These are phyloP conservation scores for Phoenix dactylifera DNA, from an alignment of 176 grass and related monocot species.

Conservation along the genomic window DNA sequence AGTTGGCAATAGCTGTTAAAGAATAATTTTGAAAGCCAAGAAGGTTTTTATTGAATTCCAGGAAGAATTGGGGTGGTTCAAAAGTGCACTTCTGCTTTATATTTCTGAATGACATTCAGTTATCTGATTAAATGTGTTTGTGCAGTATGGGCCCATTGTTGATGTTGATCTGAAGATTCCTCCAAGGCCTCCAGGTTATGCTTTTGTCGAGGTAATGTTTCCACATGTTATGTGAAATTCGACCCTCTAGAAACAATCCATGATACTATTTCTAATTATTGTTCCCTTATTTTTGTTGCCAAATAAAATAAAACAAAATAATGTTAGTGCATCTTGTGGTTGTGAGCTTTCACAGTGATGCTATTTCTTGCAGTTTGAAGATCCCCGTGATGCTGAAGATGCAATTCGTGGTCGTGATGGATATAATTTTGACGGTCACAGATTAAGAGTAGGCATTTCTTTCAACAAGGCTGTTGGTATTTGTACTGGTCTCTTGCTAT, in stretches of 20 bases:
- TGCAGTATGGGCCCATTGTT: slow-evolving; percentile 84
- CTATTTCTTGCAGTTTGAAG: slow-evolving; percentile 65
- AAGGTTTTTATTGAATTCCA: background rate
- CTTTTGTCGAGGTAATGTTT: slow-evolving; percentile 76
- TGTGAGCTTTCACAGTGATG: too few species aligned
- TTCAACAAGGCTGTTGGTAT: background rate
- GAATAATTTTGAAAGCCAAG: too few species aligned
- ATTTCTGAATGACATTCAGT: background rate
- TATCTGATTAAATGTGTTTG: background rate
- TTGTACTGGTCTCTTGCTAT: background rate
- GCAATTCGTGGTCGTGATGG: slow-evolving; percentile 78
- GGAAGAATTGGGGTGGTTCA: background rate
- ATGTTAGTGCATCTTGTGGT: too few species aligned
- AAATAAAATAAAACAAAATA: too few species aligned
- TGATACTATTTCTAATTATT: too few species aligned
- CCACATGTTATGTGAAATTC: too few species aligned
- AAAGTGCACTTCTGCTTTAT: background rate
- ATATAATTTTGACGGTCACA: slow-evolving; percentile 86
- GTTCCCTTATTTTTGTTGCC: too few species aligned
- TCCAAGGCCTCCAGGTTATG: slow-evolving; percentile 90
- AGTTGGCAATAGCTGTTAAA: too few species aligned
- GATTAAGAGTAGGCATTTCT: slow-evolving; percentile 46
- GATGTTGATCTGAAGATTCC: slow-evolving; percentile 88
- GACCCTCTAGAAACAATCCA: too few species aligned
- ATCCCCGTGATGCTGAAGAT: slow-evolving; percentile 86